These are phyloP conservation scores for Trifolium dubium DNA, from an alignment of 306 rosid species.

Conservation along the genomic window DNA sequence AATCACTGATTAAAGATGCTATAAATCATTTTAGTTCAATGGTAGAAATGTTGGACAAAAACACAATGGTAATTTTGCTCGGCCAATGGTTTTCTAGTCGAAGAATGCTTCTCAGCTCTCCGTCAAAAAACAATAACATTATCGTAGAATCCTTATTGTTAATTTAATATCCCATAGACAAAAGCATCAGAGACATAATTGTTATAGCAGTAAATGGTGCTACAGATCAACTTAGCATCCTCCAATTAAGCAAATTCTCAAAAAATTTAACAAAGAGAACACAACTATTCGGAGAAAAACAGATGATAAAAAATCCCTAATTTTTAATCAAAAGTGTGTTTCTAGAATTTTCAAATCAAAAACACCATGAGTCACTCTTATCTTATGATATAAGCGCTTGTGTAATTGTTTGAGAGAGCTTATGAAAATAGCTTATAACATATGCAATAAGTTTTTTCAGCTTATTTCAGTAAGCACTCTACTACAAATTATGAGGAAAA, in stretches of 20 bases:
- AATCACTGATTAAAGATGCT: neutral
- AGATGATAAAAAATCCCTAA: neutral
- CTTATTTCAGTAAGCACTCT: neutral
- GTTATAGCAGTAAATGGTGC: neutral
- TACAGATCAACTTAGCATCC: neutral
- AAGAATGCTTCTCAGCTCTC: neutral
- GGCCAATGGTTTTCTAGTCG: slow-evolving; percentile 6
- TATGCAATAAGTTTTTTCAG: neutral
- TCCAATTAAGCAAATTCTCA: neutral
- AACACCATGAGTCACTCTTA: neutral
- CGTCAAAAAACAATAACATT: slow-evolving; percentile 8
- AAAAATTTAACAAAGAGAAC: neutral
- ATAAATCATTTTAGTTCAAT: neutral
- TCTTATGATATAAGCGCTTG: neutral
- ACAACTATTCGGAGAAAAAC: slow-evolving; percentile 1
- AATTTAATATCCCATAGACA: neutral
- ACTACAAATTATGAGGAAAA: neutral
- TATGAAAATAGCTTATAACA: neutral
- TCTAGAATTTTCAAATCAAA: no score
- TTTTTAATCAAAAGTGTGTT: neutral
- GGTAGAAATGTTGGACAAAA: no score
- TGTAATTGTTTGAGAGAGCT: neutral
- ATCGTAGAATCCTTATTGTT: slow-evolving; percentile 14
- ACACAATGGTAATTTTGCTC: no score
- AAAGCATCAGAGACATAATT: neutral